Evolutionary conservation across 345 rosid genomes (phyloP).

Genomic region (Anacardium occidentale): DNA sequence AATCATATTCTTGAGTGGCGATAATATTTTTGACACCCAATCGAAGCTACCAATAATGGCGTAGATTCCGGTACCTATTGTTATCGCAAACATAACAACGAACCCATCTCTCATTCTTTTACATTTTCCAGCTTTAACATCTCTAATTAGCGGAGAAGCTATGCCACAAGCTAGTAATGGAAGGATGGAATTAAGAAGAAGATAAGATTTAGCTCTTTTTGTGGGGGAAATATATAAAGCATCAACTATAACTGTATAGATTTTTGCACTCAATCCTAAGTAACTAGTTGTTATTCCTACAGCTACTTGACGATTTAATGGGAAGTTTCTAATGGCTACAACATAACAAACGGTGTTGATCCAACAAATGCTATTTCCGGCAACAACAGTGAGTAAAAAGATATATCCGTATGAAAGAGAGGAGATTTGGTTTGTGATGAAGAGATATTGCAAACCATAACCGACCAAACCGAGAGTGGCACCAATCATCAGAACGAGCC

Average conservation of each 20-base stretch:
- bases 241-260: slow-evolving; percentile 64
- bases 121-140: slow-evolving; percentile 3
- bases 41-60: slow-evolving; percentile 59
- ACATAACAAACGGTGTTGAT: slow-evolving; percentile 80
- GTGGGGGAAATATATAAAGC: slow-evolving; percentile 32
- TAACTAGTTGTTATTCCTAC: slow-evolving; percentile 79
- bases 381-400: slow-evolving; percentile 61
- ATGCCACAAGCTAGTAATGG: slow-evolving; percentile 46
- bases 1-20: slow-evolving; percentile 34
- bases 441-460: slow-evolving; percentile 79
- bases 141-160: slow-evolving; percentile 47
- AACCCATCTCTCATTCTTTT: slow-evolving; percentile 35
- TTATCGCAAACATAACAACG: slow-evolving; percentile 40
- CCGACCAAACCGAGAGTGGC: slow-evolving; percentile 60
- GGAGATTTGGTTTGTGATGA: slow-evolving; percentile 40
- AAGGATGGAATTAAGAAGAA: slow-evolving; percentile 56
- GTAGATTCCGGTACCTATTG: slow-evolving; percentile 64
- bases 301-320: slow-evolving; percentile 52
- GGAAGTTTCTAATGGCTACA: slow-evolving; percentile 51
- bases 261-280: slow-evolving; percentile 70
- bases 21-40: slow-evolving; percentile 19
- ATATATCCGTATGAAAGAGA: slow-evolving; percentile 51
- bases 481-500: slow-evolving; percentile 73
- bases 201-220: slow-evolving; percentile 49
- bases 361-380: slow-evolving; percentile 98